A percentile compares a stretch with the other conserved stretches of the same genome.
phyloP scores from a whole-genome alignment of 208 protist species.

The Jaenimonas drosophilae region DNA sequence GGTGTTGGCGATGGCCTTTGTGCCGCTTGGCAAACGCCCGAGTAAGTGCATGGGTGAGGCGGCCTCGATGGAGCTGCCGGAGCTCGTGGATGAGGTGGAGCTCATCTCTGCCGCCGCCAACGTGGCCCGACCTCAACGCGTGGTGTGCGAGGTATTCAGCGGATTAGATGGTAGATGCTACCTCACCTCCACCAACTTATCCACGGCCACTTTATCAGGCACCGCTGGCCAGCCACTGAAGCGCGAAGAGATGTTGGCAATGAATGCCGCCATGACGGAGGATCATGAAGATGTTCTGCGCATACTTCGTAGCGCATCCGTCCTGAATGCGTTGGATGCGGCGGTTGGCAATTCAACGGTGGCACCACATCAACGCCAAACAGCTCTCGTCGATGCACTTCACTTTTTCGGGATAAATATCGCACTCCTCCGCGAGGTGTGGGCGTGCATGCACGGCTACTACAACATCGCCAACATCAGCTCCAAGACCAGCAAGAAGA shows the following conservation, averaged over 20 bases:
- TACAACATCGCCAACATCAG: background rate
- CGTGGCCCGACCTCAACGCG: slow-evolving; percentile 16
- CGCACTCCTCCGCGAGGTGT: slow-evolving; percentile 22
- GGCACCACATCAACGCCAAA: slow-evolving; percentile 5
- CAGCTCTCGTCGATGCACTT: slow-evolving; percentile 18
- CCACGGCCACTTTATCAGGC: slow-evolving; percentile 12
- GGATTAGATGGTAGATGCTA: slow-evolving; percentile 36
- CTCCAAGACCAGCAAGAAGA: background rate
- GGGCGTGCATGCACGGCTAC: slow-evolving; percentile 7
- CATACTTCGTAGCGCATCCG: slow-evolving; percentile 8
- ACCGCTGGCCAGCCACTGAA: slow-evolving; percentile 20
- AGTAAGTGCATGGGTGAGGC: slow-evolving; percentile 20
- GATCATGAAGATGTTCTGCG: slow-evolving; percentile 23
- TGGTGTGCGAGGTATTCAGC: slow-evolving; percentile 24
- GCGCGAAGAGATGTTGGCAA: slow-evolving; percentile 28
- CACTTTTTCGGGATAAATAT: slow-evolving; percentile 44
- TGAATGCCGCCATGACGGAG: slow-evolving; percentile 18
- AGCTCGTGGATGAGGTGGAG: slow-evolving; percentile 28
- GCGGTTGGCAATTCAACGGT: slow-evolving; percentile 1
- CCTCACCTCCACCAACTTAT: slow-evolving; percentile 26
- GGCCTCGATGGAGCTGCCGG: slow-evolving; percentile 10
- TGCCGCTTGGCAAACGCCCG: slow-evolving; percentile 18
- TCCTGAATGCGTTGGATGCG: slow-evolving; percentile 8
- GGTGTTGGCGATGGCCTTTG: slow-evolving; percentile 38
- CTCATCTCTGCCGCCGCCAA: slow-evolving; percentile 34